Evolutionary conservation across 2,329 filamentous ascomycete species (phyloP).

Genomic region (Oidium heveae): DNA sequence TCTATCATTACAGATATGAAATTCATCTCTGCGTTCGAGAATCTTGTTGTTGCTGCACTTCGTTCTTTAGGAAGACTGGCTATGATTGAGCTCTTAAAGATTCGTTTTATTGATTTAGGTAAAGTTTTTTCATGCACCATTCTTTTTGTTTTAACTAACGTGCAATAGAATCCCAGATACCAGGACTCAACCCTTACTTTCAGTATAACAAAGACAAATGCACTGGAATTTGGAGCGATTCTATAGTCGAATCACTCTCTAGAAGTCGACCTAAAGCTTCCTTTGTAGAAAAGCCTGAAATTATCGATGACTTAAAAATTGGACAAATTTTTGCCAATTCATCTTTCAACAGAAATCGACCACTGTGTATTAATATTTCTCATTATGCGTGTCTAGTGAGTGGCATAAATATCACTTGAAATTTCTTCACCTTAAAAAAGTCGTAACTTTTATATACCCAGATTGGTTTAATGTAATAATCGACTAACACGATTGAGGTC

Average conservation of each 20-base stretch:
- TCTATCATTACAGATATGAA: conserved; percentile 46
- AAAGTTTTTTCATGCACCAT: conserved; percentile 4
- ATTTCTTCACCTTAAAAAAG: not conserved
- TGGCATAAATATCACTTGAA: conserved; percentile 10
- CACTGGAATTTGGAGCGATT: conserved; percentile 47
- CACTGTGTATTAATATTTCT: conserved; percentile 12
- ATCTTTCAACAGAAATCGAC: conserved; percentile 9
- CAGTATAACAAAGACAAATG: conserved; percentile 32
- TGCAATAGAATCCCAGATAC: conserved; percentile 37
- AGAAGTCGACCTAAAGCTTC: conserved; percentile 29
- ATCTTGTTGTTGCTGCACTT: conserved; percentile 37
- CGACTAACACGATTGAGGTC: too few relatives aligned
- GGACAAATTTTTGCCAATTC: conserved; percentile 18
- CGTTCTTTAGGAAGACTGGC: conserved; percentile 31
- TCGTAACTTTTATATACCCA: too few relatives aligned
- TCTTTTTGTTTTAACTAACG: conserved; percentile 3
- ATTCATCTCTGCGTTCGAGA: conserved; percentile 48
- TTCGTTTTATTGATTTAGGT: conserved; percentile 53
- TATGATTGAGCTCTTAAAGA: conserved; percentile 36
- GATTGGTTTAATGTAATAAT: too few relatives aligned
- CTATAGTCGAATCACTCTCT: conserved; percentile 34
- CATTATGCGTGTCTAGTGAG: conserved; percentile 8
- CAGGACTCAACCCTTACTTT: conserved; percentile 50
- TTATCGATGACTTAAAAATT: conserved; percentile 36
- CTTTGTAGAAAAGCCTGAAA: conserved; percentile 38